phyloP scores from a whole-genome alignment of 495 filamentous ascomycete genomes.

The Durotheca rogersii region DNA sequence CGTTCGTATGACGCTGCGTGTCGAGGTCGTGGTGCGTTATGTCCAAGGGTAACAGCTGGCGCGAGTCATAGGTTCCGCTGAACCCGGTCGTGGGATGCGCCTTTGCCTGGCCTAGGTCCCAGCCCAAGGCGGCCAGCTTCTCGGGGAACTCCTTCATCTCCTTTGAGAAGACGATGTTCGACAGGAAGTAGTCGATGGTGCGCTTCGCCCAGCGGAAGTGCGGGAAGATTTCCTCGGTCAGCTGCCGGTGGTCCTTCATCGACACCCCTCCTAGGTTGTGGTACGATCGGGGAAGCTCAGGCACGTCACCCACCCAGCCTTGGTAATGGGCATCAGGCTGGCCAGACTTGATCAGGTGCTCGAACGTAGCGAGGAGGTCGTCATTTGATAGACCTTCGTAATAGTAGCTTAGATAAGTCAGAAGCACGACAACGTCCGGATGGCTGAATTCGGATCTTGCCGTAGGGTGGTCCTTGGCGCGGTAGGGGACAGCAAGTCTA shows the following conservation, averaged over 20 bases:
- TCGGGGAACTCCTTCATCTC: conserved; percentile 63
- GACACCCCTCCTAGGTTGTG: conserved; percentile 58
- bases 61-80: conserved; percentile 72
- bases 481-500: conserved; percentile 67
- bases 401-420: conserved; percentile 72
- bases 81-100: conserved; percentile 61
- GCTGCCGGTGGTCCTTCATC: conserved; percentile 52
- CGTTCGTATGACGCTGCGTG: conserved; percentile 62
- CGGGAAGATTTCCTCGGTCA: conserved; percentile 51
- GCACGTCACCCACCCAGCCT: conserved; percentile 49
- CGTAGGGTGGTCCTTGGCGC: conserved; percentile 67
- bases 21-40: conserved; percentile 58
- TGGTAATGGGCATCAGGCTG: conserved; percentile 58
- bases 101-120: conserved; percentile 60
- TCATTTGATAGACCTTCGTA: conserved; percentile 59
- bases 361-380: conserved; percentile 53
- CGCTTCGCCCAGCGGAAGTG: conserved; percentile 52
- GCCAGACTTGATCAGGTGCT: conserved; percentile 54
- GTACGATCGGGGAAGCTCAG: conserved; percentile 41
- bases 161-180: conserved; percentile 62
- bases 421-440: conserved; percentile 64
- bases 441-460: conserved; percentile 70
- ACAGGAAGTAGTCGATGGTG: conserved; percentile 63
- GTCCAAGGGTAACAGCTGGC: conserved; percentile 55
- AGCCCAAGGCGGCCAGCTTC: conserved; percentile 69